phyloP scores from a whole-genome alignment of 139 green algal species.

The Asterochloris sp. region DNA sequence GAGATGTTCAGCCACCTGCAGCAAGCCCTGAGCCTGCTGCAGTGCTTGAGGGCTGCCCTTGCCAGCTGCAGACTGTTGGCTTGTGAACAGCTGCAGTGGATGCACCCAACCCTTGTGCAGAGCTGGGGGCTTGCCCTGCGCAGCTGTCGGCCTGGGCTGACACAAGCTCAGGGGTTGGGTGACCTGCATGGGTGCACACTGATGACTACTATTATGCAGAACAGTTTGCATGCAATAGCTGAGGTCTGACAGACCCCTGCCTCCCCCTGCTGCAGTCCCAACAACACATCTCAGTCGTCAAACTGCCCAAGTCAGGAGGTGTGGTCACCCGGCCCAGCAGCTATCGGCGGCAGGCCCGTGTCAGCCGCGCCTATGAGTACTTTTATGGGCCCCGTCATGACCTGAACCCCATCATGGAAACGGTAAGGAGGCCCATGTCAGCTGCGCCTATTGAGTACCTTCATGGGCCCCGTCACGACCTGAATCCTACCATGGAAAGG shows the following conservation, averaged over 20 bases:
- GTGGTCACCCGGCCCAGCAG: slow-evolving; percentile 66
- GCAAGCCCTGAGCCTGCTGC: no score
- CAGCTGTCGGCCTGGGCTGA: no score
- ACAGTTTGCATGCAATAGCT: no score
- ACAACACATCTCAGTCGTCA: slow-evolving; percentile 47
- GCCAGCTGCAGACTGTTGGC: no score
- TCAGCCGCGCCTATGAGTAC: slow-evolving; percentile 76
- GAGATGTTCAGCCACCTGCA: no score
- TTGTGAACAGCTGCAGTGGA: no score
- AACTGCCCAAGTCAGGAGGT: slow-evolving; percentile 80
- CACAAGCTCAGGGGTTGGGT: no score
- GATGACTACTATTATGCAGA: no score
- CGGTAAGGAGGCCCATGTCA: slow-evolving; percentile 40
- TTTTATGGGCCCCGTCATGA: slow-evolving; percentile 78
- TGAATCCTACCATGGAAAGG: slow-evolving; percentile 55
- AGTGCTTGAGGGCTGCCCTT: no score
- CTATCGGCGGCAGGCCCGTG: slow-evolving; percentile 50
- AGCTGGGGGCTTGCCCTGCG: no score
- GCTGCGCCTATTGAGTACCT: slow-evolving; percentile 88
- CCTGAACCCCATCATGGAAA: slow-evolving; percentile 56
- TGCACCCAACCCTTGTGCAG: no score
- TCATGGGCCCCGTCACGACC: slow-evolving; percentile 62
- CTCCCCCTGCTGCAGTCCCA: neutral
- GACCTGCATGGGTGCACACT: no score
- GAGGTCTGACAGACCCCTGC: neutral